Base-by-base conservation (phyloP, 106 monocot genomes). In the Alisma plantagoaquatica region DNA sequence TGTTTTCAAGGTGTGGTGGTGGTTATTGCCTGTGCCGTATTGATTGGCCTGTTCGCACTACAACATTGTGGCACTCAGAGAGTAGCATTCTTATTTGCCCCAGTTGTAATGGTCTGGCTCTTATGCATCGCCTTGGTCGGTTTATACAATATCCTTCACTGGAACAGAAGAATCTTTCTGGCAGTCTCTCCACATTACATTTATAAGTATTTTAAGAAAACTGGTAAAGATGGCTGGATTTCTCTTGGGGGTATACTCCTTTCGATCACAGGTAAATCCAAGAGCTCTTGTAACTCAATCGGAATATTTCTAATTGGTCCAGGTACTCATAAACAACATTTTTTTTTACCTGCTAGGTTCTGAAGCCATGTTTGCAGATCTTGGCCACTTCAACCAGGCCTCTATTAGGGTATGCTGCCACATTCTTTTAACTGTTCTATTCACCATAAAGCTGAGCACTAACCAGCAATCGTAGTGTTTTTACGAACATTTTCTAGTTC, bases 281-380 rank as follows among this genome's bases (percentile, higher is more conserved):
- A 7, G 35, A 38, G 6, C 35, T 14, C 14, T n/a, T n/a, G n/a
- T n/a, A n/a, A n/a, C n/a, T n/a, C n/a, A n/a, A n/a, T n/a, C n/a
- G n/a, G n/a, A n/a, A n/a, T n/a, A n/a, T n/a, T n/a, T n/a, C n/a
- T n/a, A n/a, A n/a, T n/a, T n/a, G n/a, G n/a, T n/a, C n/a, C n/a
- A n/a, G n/a, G n/a, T n/a, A n/a, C n/a, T n/a, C n/a, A n/a, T n/a
- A n/a, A n/a, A n/a, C n/a, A n/a, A n/a, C n/a, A n/a, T n/a, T n/a
- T 38, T 38, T 38, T 6, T 38, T 6, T 38, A 7, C 6, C 14
- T 38, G 6, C 14, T 73, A 92, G 92, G 92, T 43, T 33, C 77
- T 60, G 92, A 87, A 70, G 92, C 87, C n/a, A 87, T 93, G 92
- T 87, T 87, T 70, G 92, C 87, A 20, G 87, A 87, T 64, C 79